Evolutionary conservation across 331 rosid genomes (phyloP), one percentile per base, ranked within the genome.

Genomic region (Saraca asoca): DNA sequence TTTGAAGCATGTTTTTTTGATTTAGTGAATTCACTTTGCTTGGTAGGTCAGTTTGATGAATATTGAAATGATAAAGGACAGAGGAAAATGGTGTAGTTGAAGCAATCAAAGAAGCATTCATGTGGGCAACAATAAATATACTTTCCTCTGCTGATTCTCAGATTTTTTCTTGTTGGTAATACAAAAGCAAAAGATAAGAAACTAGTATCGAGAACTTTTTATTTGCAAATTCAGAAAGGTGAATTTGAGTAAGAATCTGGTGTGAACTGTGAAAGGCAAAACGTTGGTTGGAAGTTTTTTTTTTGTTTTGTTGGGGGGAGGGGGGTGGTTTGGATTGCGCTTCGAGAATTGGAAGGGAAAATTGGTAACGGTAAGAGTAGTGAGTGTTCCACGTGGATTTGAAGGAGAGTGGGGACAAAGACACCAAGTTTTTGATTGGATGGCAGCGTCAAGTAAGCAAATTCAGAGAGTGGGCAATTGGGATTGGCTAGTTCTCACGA

Each of bases 1-100:
- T 46, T 8, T 9, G 70, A 70, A 74, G 50, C 51, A 13, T 68
- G 61, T 51, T 31, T 5, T 16, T 24, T 15, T 49, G 0, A 16
- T 5, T 7, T n/a, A 14, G 39, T 49, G 46, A 62, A 55, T 19
- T 64, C 13, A 51, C 75, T 84, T 84, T 79, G 88, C 84, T 88
- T 91, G 88, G 83, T 75, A 58, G 90, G 81, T 86, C 80, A 78
- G 97, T 71, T 83, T 56, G 34, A 80, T 78, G 66, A 75, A 68
- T 60, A 73, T 70, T 69, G 62, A 50, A 57, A 35, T 51, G 67
- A 20, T 42, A 18, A 5, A 67, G 57, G n/a, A n/a, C n/a, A 77
- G 33, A 19, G 50, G 58, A 48, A 77, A 68, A 72, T 84, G 97
- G 95, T 91, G 87, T 39, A 24, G 31, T 24, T 24, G 43, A 39